Evolutionary conservation across 164 flowering plant genomes (phyloP), one percentile per base, ranked within the genome.

Genomic region (Stephania cephalantha): DNA sequence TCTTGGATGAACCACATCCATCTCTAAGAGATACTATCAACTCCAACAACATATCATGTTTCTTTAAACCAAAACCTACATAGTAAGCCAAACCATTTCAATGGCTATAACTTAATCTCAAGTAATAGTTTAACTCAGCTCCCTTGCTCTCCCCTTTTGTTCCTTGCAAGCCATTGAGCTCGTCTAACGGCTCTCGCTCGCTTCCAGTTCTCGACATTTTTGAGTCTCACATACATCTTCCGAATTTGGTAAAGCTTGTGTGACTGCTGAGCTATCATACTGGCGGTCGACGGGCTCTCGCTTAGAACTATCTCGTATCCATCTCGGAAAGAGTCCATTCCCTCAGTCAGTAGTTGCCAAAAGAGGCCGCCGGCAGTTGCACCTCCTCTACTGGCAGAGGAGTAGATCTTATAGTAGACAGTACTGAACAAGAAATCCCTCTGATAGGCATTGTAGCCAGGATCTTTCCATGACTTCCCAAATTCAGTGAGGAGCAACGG

Each of bases 341-440:
- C 93, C 78, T 86, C 85, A 1, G 86, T 65, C 3, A 91, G 76
- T 30, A 91, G 87, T 73, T 93, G 97, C 97, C 97, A 93, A 79
- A 91, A 90, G 79, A 91, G 75, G 75, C 91, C 88, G 22, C 97
- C 94, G 1, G 81, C 88, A 1, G 93, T 90, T 4, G 89, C 84
- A 12, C 95, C 97, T 35, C 93, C 95, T 8, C 78, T 69, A 12
- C 84, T 84, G 6, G 95, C 95, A 1, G 95, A 91, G 2, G 90
- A 83, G 68, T 81, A 89, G n/a, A 90, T 80, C 3, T 83, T 82
- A 6, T 85, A 71, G 75, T 86, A 93, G 5, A 88, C 87, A 9
- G 81, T 75, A n/a, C 80, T 76, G 75, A 82, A 87, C 66, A 88
- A 15, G 73, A 70, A 74, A 73, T 93, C 90, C 77, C 94, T 86